Base-by-base conservation (phyloP, 371 early-diverging fungal genomes). In the Basidiobolus meristosporus region DNA sequence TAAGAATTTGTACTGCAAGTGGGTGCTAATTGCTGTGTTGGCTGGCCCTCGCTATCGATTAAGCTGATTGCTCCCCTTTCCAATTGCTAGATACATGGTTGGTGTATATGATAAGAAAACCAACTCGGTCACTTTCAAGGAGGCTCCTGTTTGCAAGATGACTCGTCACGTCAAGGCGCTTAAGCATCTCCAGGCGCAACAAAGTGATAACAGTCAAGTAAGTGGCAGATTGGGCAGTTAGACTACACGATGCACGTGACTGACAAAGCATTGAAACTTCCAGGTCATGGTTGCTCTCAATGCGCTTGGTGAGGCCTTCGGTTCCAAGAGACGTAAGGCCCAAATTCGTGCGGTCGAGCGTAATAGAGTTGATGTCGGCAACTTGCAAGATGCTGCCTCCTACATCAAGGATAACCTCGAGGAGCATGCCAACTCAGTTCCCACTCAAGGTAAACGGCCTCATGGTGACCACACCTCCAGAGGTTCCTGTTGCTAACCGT, bases 301-400 rank as follows among this genome's bases (percentile, higher is more conserved):
- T 42, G 62, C 68, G 23, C 63, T 90, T 44, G 90, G 90, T 48
- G 67, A 82, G 54, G 70, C 82, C n/a, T 90, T 90, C 47, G 91
- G 91, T 52, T 85, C 80, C 40, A 78, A 80, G 64, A 87, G 85
- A 63, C 63, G 69, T 36, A 73, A 77, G 48, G 67, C 82, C 44
- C 66, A 72, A 43, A 69, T 90, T 45, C 66, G 67, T 19, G 80
- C 81, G 10, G 60, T 63, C 40, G 90, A 84, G 51, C 73, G 82
- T 45, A 90, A 90, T 53, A 65, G 70, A 43, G 81, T 90, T 41
- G 68, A 78, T 38, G 68, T 72, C 15, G 42, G 63, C 29, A 57
- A 67, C 7, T 42, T 90, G 46, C 55, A 59, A 39, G 65, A 57
- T 17, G 74, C 65, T 0, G 70, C 71, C 46, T 57, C 61, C 29